Evolutionary conservation across 2,329 filamentous ascomycete genomes (phyloP), one percentile per base, ranked within the genome.

Genomic region (Alternaria metachromatica): DNA sequence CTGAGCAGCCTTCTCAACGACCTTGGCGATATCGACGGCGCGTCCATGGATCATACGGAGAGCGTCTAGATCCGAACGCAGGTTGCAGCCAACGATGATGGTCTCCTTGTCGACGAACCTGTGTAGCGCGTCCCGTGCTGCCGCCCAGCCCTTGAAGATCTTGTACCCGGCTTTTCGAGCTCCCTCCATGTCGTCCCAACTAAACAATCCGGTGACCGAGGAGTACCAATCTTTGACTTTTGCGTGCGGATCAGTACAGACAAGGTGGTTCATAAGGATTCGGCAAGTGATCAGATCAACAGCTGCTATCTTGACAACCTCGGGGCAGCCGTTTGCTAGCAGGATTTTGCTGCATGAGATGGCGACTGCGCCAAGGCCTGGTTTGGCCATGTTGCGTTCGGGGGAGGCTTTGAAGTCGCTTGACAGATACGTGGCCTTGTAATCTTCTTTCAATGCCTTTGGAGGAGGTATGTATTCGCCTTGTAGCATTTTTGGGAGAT

Each of bases 31-130:
- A 41, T 80, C 78, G 9, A 80, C 66, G 9, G 71, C 73, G 11
- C 76, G 74, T 18, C 77, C 78, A 55, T 80, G 77, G 6, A 75
- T 66, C 64, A 80, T 75, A 6, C 78, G 72, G n/a, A 80, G 66
- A 2, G 70, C 67, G 58, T 79, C 77, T 5, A 79, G 67, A 26
- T 78, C 76, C 2, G 66, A 62, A 13, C 77, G 77, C 20, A 80
- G 63, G 55, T 79, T 76, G 51, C 76, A 67, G 20, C 78, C 78
- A 6, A 80, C 61, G n/a, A 80, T 58, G 50, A 80, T 76, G 41
- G 77, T 79, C 7, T 77, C 66, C 8, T 68, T 70, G 63, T 78
- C 74, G 12, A 78, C 58, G 51, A 77, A 77, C 45, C 64, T 73
- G 60, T 67, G 72, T 0, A 80, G 61, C 11, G 76, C 75, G 10